Percentiles rank a stretch among this genome's conserved stretches.
These are phyloP conservation scores for Chalaropsis thielavioides DNA, from an alignment of 2,329 filamentous ascomycete genomes.

Conservation along the genomic window DNA sequence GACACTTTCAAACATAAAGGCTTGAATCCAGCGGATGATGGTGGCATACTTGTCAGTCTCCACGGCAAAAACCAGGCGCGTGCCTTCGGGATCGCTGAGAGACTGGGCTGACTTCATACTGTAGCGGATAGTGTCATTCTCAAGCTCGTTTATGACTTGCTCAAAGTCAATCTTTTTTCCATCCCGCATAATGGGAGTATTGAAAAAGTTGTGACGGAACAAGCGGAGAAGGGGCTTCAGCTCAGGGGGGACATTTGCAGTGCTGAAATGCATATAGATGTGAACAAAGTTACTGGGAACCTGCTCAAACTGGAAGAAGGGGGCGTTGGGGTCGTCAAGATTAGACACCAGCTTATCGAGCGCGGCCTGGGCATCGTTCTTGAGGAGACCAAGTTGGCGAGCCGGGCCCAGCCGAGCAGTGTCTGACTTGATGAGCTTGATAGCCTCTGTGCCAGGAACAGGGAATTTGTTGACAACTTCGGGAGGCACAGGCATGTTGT, in stretches of 20 bases:
- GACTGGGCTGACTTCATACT: constrained; percentile 51
- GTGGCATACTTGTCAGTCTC: constrained; percentile 77
- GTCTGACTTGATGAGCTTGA: constrained; percentile 82
- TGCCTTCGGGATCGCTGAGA: constrained; percentile 66
- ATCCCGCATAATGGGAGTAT: constrained; percentile 65
- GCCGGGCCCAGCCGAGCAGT: constrained; percentile 75
- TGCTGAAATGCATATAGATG: constrained; percentile 67
- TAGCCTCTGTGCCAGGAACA: constrained; percentile 75
- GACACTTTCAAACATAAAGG: constrained; percentile 74
- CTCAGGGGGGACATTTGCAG: constrained; percentile 59
- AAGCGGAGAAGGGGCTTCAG: constrained; percentile 72
- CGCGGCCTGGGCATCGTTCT: constrained; percentile 57
- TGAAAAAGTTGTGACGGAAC: constrained; percentile 89
- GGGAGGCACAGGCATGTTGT: constrained; percentile 72
- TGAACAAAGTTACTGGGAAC: constrained; percentile 88
- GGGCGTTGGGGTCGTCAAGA: constrained; percentile 11
- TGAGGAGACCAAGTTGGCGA: constrained; percentile 48
- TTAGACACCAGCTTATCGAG: constrained; percentile 48
- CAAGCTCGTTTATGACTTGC: constrained; percentile 77
- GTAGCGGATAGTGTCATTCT: constrained; percentile 82
- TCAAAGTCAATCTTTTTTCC: constrained; percentile 74
- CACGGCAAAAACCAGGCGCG: constrained; percentile 69
- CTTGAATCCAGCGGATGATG: constrained; percentile 69
- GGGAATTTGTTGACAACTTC: constrained; percentile 67
- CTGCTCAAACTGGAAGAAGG: constrained; percentile 90